Conservation (phyloP, 306 rosid species). For the Cucurbita maxima region DNA sequence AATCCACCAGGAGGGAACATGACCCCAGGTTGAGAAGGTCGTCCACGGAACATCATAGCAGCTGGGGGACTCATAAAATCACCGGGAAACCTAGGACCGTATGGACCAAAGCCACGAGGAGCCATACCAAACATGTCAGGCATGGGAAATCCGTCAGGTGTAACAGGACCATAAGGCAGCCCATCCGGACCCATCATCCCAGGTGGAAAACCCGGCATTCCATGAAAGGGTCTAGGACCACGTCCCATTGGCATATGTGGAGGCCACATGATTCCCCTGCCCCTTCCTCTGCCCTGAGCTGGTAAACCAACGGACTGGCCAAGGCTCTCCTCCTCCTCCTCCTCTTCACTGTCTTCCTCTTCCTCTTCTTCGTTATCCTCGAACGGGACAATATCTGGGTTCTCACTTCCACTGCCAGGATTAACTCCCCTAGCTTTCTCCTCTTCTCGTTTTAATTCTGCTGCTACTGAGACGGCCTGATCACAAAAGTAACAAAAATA, state of each 20-base stretch:
- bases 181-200: constrained; percentile 90
- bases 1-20: constrained; percentile 77
- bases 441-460: constrained; percentile 93
- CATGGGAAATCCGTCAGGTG: constrained; percentile 87
- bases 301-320: constrained; percentile 46
- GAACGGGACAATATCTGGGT: constrained; percentile 94
- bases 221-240: constrained; percentile 86
- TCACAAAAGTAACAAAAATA: constrained; percentile 3
- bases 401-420: constrained; percentile 76
- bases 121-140: constrained; percentile 79
- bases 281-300: constrained; percentile 85
- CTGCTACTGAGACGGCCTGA: constrained; percentile 81
- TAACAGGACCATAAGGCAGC: constrained; percentile 68
- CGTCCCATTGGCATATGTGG: constrained; percentile 87
- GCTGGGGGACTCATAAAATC: constrained; percentile 76
- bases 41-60: constrained; percentile 86
- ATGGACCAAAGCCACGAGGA: constrained; percentile 76
- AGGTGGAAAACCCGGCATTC: constrained; percentile 81
- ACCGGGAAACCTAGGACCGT: constrained; percentile 80
- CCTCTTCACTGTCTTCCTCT: constrained; percentile 98
- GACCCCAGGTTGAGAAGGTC: constrained; percentile 75
- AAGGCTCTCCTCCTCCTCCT: constrained; percentile 88
- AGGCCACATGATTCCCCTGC: constrained; percentile 93
- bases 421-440: constrained; percentile 96
- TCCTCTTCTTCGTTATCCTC: constrained; percentile 99